phyloP scores from a whole-genome alignment of 1,139 yeast species.

The Debaryomyces robertsiae region DNA sequence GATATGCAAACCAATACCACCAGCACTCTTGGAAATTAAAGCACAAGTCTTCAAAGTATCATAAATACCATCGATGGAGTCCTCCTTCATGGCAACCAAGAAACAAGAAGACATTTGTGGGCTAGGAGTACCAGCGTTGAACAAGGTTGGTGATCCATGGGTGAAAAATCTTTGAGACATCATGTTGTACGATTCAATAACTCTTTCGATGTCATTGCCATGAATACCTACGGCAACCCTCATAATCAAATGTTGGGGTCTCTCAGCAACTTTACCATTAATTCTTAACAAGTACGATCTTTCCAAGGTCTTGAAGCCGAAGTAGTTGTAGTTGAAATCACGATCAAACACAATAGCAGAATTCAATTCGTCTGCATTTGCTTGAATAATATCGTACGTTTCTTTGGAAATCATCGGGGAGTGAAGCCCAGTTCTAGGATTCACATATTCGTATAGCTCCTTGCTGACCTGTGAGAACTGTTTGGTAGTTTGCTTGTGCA shows the following conservation, averaged over 20 bases:
- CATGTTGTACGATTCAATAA: slow-evolving; percentile 76
- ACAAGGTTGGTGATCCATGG: slow-evolving; percentile 87
- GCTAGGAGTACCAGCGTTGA: slow-evolving; percentile 86
- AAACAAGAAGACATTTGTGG: slow-evolving; percentile 74
- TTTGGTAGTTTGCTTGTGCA: slow-evolving; percentile 92
- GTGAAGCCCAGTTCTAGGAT: slow-evolving; percentile 70
- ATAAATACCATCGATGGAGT: slow-evolving; percentile 60
- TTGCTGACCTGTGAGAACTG: slow-evolving; percentile 79
- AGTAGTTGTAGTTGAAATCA: slow-evolving; percentile 79
- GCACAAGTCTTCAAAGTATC: slow-evolving; percentile 58
- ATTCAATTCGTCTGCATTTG: slow-evolving; percentile 70
- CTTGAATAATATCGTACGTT: slow-evolving; percentile 62
- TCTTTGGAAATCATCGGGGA: slow-evolving; percentile 84
- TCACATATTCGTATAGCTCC: slow-evolving; percentile 65
- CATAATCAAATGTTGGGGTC: slow-evolving; percentile 90
- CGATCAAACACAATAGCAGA: slow-evolving; percentile 83
- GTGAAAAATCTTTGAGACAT: slow-evolving; percentile 86
- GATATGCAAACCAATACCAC: slow-evolving; percentile 61
- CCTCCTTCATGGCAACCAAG: slow-evolving; percentile 58
- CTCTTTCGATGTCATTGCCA: slow-evolving; percentile 69
- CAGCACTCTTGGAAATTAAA: slow-evolving; percentile 58
- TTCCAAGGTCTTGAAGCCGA: slow-evolving; percentile 86
- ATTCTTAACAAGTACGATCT: slow-evolving; percentile 77
- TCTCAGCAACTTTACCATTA: slow-evolving; percentile 76
- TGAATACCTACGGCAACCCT: slow-evolving; percentile 90